Percentiles rank a stretch among this genome's conserved stretches.
Conservation (phyloP, 306 rosid genomes). For the Psophocarpus tetragonolobus region DNA sequence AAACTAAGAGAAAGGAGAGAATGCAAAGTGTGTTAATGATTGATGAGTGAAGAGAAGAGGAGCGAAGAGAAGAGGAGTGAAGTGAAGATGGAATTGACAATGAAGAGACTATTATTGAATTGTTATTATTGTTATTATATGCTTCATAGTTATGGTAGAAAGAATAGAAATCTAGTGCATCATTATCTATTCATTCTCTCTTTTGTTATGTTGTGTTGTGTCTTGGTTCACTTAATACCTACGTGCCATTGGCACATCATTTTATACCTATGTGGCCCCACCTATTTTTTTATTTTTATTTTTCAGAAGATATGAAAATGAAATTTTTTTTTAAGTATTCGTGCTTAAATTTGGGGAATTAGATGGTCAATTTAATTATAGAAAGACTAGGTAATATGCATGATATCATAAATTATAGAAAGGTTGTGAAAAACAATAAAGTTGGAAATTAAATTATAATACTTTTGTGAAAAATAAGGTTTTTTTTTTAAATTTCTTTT, state of each 20-base stretch:
- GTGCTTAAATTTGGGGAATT: too few species aligned
- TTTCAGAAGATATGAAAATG: too few species aligned
- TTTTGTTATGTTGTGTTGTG: background rate
- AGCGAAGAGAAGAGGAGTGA: background rate
- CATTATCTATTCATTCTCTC: background rate
- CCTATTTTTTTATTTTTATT: too few species aligned
- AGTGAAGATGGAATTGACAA: constrained; percentile 5
- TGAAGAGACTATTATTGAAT: constrained; percentile 16
- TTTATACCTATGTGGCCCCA: constrained; percentile 46
- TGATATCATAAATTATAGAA: too few species aligned
- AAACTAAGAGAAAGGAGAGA: background rate
- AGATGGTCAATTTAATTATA: too few species aligned
- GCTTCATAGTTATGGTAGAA: background rate
- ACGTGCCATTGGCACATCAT: constrained; percentile 54
- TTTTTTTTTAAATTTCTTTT: too few species aligned
- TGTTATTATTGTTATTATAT: background rate
- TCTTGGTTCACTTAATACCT: constrained; percentile 18
- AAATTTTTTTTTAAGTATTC: too few species aligned
- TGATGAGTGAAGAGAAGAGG: background rate
- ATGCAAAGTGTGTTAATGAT: constrained; percentile 10
- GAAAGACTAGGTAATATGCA: too few species aligned
- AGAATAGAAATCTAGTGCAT: constrained; percentile 9
- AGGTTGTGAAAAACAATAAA: too few species aligned
- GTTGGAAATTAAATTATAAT: too few species aligned
- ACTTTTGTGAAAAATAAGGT: too few species aligned